These are phyloP conservation scores for Hericium rajendrae DNA, from an alignment of 768 basidiomycete species.

Conservation along the genomic window DNA sequence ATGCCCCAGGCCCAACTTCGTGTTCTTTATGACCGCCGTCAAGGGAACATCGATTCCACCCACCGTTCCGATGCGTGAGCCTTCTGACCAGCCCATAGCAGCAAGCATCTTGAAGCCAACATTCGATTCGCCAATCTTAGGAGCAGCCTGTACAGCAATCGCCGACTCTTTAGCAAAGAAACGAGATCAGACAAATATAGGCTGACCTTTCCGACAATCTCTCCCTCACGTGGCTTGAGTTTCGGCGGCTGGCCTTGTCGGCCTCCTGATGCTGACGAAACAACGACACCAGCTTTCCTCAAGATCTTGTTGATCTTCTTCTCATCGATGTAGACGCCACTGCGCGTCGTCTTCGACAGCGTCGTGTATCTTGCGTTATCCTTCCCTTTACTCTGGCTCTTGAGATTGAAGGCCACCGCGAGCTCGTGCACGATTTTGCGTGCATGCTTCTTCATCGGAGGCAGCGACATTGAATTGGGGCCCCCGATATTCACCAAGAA, in stretches of 20 bases:
- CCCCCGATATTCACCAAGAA: constrained; percentile 55
- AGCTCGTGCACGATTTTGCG: constrained; percentile 73
- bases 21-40: constrained; percentile 76
- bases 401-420: constrained; percentile 69
- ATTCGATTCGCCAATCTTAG: constrained; percentile 72
- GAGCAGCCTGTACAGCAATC: constrained; percentile 45
- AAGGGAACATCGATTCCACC: constrained; percentile 69
- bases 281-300: constrained; percentile 15
- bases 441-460: constrained; percentile 66
- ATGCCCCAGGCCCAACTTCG: constrained; percentile 70
- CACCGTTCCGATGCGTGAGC: constrained; percentile 57
- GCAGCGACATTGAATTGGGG: constrained; percentile 49
- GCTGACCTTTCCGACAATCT: constrained; percentile 73
- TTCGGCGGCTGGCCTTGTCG: constrained; percentile 28
- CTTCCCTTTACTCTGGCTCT: constrained; percentile 65
- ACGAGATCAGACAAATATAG: background rate
- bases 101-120: constrained; percentile 83
- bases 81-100: constrained; percentile 88
- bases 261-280: constrained; percentile 17
- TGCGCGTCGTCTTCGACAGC: constrained; percentile 56
- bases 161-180: background rate
- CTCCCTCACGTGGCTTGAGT: constrained; percentile 61
- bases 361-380: constrained; percentile 70
- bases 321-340: constrained; percentile 49
- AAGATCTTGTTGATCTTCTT: constrained; percentile 41